Evolutionary conservation across 192 early-diverging fungal species (phyloP), one percentile per base, ranked within the genome.

Genomic region (Chytriomyces sp.): DNA sequence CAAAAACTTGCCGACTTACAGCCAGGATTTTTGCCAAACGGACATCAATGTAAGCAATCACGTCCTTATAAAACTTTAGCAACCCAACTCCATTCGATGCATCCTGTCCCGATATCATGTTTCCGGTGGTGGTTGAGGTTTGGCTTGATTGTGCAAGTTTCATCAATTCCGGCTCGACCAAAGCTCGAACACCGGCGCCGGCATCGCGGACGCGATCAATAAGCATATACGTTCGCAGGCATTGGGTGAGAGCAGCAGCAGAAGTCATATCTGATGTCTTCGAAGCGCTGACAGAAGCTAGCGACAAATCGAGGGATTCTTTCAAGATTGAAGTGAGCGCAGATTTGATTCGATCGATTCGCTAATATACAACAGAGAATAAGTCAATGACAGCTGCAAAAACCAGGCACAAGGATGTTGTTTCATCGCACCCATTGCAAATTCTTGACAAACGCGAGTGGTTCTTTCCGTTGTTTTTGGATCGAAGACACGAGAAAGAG

Each of bases 341-440:
- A 10, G 91, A 87, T 78, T 92, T 92, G 49, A 94, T 93, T n/a
- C 91, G 83, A 20, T 73, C 82, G 45, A 94, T 91, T 64, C 91
- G 79, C 92, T 86, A 53, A 7, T 20, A 7, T n/a, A 20, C 35
- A 18, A 50, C 16, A n/a, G 49, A 13, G n/a, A 28, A 49, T 46
- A 10, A 0, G 9, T 8, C 35, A 45, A 46, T 50, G 10, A 16
- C 10, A 69, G 8, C n/a, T 20, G 18, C 18, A 61, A 77, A 45
- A 35, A 49, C 11, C 87, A 72, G 16, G 45, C 47, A 46, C 47
- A 60, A 61, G 18, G 67, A 49, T 24, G 69, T 45, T 77, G 13
- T 7, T 7, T 72, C 65, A 24, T 57, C 80, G 67, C 82, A 94
- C 93, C 93, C 92, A 92, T 70, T 89, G 86, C 74, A 92, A 88